Evolutionary conservation across 345 rosid species (phyloP), one percentile per base, ranked within the genome.

Genomic region (Arabis hirsuta): DNA sequence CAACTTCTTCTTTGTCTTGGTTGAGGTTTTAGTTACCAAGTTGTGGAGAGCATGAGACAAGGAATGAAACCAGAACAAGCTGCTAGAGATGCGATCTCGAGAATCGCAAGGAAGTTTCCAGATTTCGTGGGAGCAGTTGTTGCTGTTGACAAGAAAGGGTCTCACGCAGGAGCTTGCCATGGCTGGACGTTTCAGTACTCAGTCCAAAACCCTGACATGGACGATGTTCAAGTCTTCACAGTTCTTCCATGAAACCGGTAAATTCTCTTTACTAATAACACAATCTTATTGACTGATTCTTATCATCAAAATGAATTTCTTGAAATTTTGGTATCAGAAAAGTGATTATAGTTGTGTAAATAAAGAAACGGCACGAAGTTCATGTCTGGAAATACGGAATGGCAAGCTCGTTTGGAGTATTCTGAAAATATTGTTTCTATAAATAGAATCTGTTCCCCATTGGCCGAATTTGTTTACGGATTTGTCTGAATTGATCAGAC

Each of bases 151-250:
- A 94, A 84, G 81, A 81, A 82, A 19, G 96, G 96, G 10, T 73
- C 72, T 39, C 97, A 91, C 32, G 89, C 89, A 10, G 98, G 95
- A 62, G 95, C 93, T 59, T 89, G 97, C 69, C 84, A 89, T 80
- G 98, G 98, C 32, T 94, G 97, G 98, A 87, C 85, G 31, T 94
- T 94, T 80, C 87, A 88, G 82, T 94, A 94, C 81, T 91, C 98
- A 0, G 90, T 86, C 34, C 85, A 81, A 52, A 77, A 71, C 67
- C 67, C 88, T 5, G 82, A 68, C 48, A 82, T 82, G 92, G 80
- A 83, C 1, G 92, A 94, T 54, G 96, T 89, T 29, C 78, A 85
- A 64, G 87, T 94, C 71, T 83, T 85, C 79, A 94, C 92, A 1
- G 96, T 94, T 13, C 73, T 76, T 52, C 72, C 79, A 39, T 76